Evolutionary conservation across 768 basidiomycete species (phyloP).

Genomic region (Termitomyces sp.): DNA sequence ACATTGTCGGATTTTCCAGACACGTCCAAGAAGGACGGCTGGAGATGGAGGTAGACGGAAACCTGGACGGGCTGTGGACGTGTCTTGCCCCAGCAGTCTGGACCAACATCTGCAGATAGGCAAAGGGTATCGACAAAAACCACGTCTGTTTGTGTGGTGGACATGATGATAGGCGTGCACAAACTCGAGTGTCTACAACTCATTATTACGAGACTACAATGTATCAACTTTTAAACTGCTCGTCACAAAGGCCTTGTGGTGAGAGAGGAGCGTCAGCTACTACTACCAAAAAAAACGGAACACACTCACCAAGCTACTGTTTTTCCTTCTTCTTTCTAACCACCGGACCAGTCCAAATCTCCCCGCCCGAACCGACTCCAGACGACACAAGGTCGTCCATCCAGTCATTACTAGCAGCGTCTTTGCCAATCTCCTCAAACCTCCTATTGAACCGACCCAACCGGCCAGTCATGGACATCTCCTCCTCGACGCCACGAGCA

Average conservation of each 20-base stretch:
- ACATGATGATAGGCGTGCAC: not conserved
- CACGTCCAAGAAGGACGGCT: conserved; percentile 31
- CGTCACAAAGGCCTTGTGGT: not conserved
- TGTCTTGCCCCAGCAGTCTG: conserved; percentile 44
- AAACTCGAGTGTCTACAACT: not conserved
- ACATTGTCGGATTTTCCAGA: conserved; percentile 49
- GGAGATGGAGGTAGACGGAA: conserved; percentile 42
- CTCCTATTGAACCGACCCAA: conserved; percentile 74
- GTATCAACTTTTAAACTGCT: not conserved
- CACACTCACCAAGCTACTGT: not conserved
- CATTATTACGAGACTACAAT: not conserved
- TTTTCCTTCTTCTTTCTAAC: conserved; percentile 9
- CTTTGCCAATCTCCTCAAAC: conserved; percentile 49
- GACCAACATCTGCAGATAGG: conserved; percentile 36
- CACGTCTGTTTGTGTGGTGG: conserved; percentile 25
- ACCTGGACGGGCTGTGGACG: conserved; percentile 48
- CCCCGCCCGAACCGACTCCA: conserved; percentile 6
- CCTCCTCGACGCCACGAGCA: conserved; percentile 55
- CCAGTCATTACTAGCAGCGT: conserved; percentile 27
- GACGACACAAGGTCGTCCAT: conserved; percentile 21
- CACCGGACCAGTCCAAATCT: conserved; percentile 7
- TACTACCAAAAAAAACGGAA: too few species aligned
- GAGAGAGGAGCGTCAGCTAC: not conserved
- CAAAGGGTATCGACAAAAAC: conserved; percentile 38
- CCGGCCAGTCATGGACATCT: conserved; percentile 66